Conservation (phyloP, 2,329 filamentous ascomycete genomes). For the Fusarium sacchari region DNA sequence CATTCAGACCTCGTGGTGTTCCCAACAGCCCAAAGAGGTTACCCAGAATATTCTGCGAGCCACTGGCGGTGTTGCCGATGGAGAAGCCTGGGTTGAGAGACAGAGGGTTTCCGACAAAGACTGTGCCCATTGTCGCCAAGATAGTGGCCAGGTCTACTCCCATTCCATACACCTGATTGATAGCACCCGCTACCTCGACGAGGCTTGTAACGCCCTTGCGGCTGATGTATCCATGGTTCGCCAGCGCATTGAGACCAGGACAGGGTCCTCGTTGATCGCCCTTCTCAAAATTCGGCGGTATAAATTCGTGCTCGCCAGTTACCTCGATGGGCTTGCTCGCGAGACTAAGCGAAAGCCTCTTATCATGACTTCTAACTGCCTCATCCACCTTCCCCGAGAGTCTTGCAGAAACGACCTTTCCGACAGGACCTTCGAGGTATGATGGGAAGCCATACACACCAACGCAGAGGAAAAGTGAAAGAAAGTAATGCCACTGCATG, state of each 20-base stretch:
- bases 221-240: slow-evolving; percentile 50
- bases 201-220: slow-evolving; percentile 33
- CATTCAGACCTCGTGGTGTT: slow-evolving; percentile 10
- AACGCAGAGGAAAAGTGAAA: background rate
- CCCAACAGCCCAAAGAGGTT: slow-evolving; percentile 10
- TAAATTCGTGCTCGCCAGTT: slow-evolving; percentile 38
- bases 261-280: slow-evolving; percentile 46
- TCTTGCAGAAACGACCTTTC: background rate
- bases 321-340: slow-evolving; percentile 9
- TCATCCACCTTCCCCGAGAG: background rate
- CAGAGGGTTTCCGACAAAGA: slow-evolving; percentile 20
- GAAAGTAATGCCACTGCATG: slow-evolving; percentile 12
- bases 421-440: background rate
- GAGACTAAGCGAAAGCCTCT: background rate
- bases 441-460: slow-evolving; percentile 1
- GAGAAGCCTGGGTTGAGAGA: slow-evolving; percentile 20
- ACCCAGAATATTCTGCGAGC: slow-evolving; percentile 5
- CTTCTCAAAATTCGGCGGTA: slow-evolving; percentile 37
- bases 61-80: background rate
- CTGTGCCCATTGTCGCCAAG: slow-evolving; percentile 8
- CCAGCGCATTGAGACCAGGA: slow-evolving; percentile 50
- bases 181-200: slow-evolving; percentile 16
- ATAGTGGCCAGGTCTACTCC: slow-evolving; percentile 3
- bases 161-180: slow-evolving; percentile 27
- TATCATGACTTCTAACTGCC: background rate